Evolutionary conservation across 1,139 yeast species (phyloP), one percentile per base, ranked within the genome.

Genomic region (Yamadazyma taylorii): DNA sequence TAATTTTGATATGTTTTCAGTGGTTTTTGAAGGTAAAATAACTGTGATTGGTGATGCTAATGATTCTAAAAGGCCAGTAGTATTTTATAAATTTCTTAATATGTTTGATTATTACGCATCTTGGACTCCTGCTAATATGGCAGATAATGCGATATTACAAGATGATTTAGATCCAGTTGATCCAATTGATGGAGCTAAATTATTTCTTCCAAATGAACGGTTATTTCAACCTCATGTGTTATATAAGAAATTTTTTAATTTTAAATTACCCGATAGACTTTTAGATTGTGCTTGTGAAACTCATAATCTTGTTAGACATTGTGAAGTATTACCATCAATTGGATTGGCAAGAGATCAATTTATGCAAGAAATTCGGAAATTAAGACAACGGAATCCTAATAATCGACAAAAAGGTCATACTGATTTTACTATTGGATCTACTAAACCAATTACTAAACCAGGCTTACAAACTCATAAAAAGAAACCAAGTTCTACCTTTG

Each of bases 1-100:
- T 3, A 71, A 71, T 8, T 80, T 78, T 47, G 80, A 78, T 45
- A 75, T 75, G 76, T 69, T 79, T 47, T 66, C 74, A 34, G 81
- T 79, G 10, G 73, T 81, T 1, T 56, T 80, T 24, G 85, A 80
- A 52, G 85, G 85, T 0, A 54, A 49, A 34, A 39, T 42, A 12
- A 56, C 60, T 4, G 60, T 61, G 3, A 61, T 61, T 38, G 50
- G 57, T 4, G 52, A 48, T 28, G 25, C 26, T 7, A 34, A 34
- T 31, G 52, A 48, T 32, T 12, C 36, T 23, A 47, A 46, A 23
- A 56, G 57, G 27, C 55, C 56, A 5, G 58, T 63, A 2, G 34
- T 45, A 2, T 59, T 58, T 15, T 62, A 50, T 44, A 65, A 62
- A 39, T 69, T 69, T 43, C 55, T 70, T 39, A 69, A 66, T 42